Evolutionary conservation across 179 eudicot genomes (phyloP), one percentile per base, ranked within the genome.

Genomic region (Silene vulgaris): DNA sequence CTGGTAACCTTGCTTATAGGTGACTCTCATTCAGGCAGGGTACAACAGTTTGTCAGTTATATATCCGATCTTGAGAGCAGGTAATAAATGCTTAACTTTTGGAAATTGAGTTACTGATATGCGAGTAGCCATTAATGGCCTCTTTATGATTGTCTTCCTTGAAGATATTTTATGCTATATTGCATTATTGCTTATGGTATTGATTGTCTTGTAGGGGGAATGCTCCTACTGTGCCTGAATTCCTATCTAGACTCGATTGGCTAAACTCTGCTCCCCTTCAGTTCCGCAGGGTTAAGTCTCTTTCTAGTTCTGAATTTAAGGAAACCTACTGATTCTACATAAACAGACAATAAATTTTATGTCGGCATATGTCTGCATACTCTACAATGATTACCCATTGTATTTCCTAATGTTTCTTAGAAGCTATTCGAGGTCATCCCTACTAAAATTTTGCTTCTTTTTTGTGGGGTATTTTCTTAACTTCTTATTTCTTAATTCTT

Each of bases 241-340:
- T 95, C 82, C 99, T 97, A 62, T 85, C 97, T 73, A 83, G 83
- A 82, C 91, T 95, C 81, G 97, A 95, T 76, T 95, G 99, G 99
- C 85, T 95, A n/a, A 92, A 95, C 78, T 72, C 91, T 35, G 87
- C 97, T 75, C 99, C 99, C 66, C 99, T 95, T 82, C 90, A 88
- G 86, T 82, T 92, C 45, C 84, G 79, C 77, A 88, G 93, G 90
- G 99, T 95, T 82, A 88, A 56, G 65, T 74, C 21, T 30, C 71
- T 67, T 69, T 74, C 66, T 72, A 69, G 28, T 65, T 69, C 71
- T 54, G 66, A 23, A 21, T 69, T 54, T 61, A 48, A 50, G 23
- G 40, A 20, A 7, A 23, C 21, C 50, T 65, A 66, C 52, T 77
- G 56, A 43, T 67, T 57, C 14, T 13, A 54, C 69, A 30, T 26